Evolutionary conservation across 202 grass and related monocot genomes (phyloP).

Genomic region (Dendrocalamus latiflorus): DNA sequence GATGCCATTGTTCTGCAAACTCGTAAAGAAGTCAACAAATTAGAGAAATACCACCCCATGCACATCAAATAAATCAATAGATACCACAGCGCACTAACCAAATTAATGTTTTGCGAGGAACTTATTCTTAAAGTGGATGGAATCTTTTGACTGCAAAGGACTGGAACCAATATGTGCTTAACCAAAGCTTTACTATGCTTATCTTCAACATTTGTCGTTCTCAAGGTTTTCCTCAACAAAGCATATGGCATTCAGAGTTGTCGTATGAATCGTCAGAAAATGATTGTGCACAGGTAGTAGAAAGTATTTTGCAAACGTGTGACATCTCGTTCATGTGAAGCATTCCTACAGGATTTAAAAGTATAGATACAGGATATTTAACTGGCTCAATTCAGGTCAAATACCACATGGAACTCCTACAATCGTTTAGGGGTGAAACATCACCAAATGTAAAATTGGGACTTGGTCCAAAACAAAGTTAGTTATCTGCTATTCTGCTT

Average conservation of each 20-base stretch:
- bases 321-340: background rate
- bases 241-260: background rate
- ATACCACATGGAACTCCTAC: background rate
- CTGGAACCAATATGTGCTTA: constrained; percentile 7
- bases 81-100: background rate
- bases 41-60: background rate
- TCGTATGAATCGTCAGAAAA: background rate
- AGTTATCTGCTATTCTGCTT: background rate
- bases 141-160: background rate
- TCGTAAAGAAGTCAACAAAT: background rate
- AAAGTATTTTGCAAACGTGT: background rate
- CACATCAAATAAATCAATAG: constrained; percentile 3
- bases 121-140: constrained; percentile 11
- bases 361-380: background rate
- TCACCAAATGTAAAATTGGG: background rate
- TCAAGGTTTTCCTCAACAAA: background rate
- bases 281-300: background rate
- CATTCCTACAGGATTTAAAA: background rate
- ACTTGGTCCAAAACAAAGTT: background rate
- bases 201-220: background rate
- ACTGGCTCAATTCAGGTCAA: background rate
- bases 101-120: background rate
- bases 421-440: background rate
- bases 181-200: background rate
- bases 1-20: background rate